Evolutionary conservation across 176 grass and related monocot species (phyloP), one percentile per base, ranked within the genome.

Genomic region (Panicum miliaceum): DNA sequence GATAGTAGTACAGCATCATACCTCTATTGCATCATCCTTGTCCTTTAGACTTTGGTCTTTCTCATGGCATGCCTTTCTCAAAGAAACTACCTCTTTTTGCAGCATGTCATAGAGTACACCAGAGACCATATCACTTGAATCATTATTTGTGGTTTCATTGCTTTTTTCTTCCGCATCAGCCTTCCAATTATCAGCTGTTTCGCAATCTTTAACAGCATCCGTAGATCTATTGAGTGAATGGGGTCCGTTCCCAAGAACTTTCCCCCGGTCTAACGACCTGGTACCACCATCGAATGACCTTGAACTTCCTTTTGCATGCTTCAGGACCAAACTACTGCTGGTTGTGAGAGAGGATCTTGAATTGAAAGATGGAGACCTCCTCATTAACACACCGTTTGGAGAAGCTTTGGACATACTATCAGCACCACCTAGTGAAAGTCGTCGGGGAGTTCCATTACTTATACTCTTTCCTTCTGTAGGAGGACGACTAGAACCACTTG

Each of bases 21-120:
- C 95, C 95, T 94, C 95, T 80, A 97, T 97, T 68, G 95, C 95
- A 86, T 92, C 90, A 78, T 97, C 90, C 84, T 93, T 94, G 79
- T 97, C 95, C 84, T 93, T 97, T 73, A 97, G 86, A 67, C 86
- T 90, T 82, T 97, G 92, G 66, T 94, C 95, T 86, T 90, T 97
- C 86, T 97, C 95, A 83, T 93, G 75, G 65, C 95, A 93, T 81
- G 90, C 66, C 88, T 94, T 97, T 76, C 95, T 87, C 74, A 97
- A 90, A 36, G 70, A 88, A 79, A 97, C 78, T 11, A 97, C 95
- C 76, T 97, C 95, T 84, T 97, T 97, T 75, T 97, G 92, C 75
- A 97, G 70, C 79, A 94, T 87, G 60, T 97, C 95, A 91, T 97
- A 97, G 13, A 98, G 86, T 78, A 97, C 70, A 25, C 92, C 92